Percentiles rank a stretch among this genome's conserved stretches.
phyloP scores from a whole-genome alignment of 148 eudicot species.

The Drosera capensis region DNA sequence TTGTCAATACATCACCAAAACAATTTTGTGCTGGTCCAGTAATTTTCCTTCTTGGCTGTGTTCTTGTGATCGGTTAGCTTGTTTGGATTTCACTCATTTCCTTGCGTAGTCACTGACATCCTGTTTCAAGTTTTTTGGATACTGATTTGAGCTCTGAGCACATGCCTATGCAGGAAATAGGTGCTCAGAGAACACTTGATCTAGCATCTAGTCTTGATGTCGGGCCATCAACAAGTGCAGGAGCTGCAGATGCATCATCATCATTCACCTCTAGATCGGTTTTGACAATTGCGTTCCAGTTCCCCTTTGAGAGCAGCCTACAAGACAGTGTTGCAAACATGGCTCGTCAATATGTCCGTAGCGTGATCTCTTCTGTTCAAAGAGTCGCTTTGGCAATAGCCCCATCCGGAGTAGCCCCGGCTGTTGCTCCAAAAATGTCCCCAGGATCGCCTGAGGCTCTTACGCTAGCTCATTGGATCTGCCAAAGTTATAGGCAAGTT shows the following conservation, averaged over 20 bases:
- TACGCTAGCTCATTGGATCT: conserved; percentile 86
- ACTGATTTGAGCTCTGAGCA: neutral
- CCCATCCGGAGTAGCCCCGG: conserved; percentile 53
- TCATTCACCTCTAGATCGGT: conserved; percentile 46
- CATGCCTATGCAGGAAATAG: conserved; percentile 17
- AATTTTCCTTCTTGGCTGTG: no score
- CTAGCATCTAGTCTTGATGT: conserved; percentile 81
- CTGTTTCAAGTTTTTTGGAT: neutral
- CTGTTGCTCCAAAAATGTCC: conserved; percentile 53
- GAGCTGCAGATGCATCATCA: conserved; percentile 24
- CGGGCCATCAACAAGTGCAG: conserved; percentile 41
- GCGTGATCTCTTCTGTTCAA: conserved; percentile 79
- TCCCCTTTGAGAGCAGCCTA: conserved; percentile 59
- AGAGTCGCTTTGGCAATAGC: conserved; percentile 87
- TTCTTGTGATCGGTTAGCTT: no score
- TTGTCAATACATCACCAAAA: no score
- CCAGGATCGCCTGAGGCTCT: conserved; percentile 81
- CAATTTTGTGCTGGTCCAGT: no score
- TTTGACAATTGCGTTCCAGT: conserved; percentile 86
- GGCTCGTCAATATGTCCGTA: conserved; percentile 89
- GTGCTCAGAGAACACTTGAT: conserved; percentile 55
- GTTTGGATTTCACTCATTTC: no score
- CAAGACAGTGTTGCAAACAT: conserved; percentile 70
- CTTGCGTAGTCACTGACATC: no score
- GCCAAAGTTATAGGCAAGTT: conserved; percentile 74